phyloP scores from a whole-genome alignment of 1,139 yeast genomes.

The Hemisphaericaspora xylanilytica region DNA sequence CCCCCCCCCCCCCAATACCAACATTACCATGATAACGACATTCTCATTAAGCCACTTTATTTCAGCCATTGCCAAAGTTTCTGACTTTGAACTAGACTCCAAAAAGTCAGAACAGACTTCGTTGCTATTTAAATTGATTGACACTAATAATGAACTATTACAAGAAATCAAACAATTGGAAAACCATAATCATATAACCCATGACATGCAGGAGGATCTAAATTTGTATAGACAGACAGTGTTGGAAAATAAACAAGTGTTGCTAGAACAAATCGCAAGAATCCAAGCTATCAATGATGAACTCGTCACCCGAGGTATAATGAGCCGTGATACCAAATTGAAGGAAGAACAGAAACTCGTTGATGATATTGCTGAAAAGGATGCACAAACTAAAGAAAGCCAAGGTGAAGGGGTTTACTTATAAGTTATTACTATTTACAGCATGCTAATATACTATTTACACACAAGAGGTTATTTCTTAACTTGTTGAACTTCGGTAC shows the following conservation, averaged over 20 bases:
- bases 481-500: constrained; percentile 23
- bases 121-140: constrained; percentile 25
- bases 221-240: constrained; percentile 30
- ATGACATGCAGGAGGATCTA: constrained; percentile 21
- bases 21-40: neutral
- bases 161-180: constrained; percentile 23
- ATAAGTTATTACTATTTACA: constrained; percentile 10
- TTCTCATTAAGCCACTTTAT: constrained; percentile 1
- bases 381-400: constrained; percentile 6
- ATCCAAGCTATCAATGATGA: constrained; percentile 24
- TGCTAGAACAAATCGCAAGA: constrained; percentile 27
- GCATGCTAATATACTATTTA: too few relatives aligned
- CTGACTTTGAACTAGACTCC: constrained; percentile 12
- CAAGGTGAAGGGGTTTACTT: constrained; percentile 12
- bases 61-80: constrained; percentile 5
- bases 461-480: constrained; percentile 12
- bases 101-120: constrained; percentile 13
- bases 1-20: neutral
- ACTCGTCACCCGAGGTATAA: constrained; percentile 26
- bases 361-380: constrained; percentile 9
- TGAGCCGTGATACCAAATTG: constrained; percentile 9
- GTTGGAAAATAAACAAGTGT: constrained; percentile 32
- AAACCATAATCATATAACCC: constrained; percentile 8
- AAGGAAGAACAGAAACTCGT: constrained; percentile 10
- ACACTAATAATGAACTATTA: constrained; percentile 30